Percentiles rank a stretch among this genome's conserved stretches.
These are phyloP conservation scores for Trametes meyenii DNA, from an alignment of 768 basidiomycete species.

Conservation along the genomic window DNA sequence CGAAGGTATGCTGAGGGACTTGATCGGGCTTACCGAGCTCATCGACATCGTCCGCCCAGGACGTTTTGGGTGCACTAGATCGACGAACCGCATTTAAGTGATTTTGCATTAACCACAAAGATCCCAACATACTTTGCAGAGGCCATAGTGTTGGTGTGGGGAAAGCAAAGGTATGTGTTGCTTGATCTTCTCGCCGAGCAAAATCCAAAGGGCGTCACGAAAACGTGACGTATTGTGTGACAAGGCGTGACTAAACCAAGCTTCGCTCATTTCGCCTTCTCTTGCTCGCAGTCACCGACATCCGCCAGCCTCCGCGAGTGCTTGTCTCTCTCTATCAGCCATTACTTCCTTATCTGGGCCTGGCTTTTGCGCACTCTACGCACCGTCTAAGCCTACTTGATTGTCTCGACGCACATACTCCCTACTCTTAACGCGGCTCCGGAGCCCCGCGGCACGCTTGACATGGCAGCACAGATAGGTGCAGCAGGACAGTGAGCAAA, in stretches of 20 bases:
- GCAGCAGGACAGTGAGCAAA: conserved; percentile 20
- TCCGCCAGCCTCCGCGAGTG: not conserved
- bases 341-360: too few species aligned
- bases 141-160: conserved; percentile 19
- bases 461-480: conserved; percentile 6
- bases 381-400: too few species aligned
- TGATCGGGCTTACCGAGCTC: conserved; percentile 55
- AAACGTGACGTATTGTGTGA: not conserved
- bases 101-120: too few species aligned
- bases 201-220: conserved; percentile 13
- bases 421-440: not conserved
- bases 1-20: not conserved
- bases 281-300: not conserved
- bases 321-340: too few species aligned
- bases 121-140: conserved; percentile 11
- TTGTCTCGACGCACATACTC: not conserved
- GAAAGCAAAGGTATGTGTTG: conserved; percentile 6
- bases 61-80: conserved; percentile 55
- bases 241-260: not conserved
- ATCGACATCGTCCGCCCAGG: conserved; percentile 89
- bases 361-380: too few species aligned
- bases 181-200: conserved; percentile 10
- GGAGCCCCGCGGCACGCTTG: not conserved
- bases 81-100: not conserved
- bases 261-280: not conserved